Base-by-base conservation (phyloP, 768 basidiomycete genomes). In the Agrocybe pediades region DNA sequence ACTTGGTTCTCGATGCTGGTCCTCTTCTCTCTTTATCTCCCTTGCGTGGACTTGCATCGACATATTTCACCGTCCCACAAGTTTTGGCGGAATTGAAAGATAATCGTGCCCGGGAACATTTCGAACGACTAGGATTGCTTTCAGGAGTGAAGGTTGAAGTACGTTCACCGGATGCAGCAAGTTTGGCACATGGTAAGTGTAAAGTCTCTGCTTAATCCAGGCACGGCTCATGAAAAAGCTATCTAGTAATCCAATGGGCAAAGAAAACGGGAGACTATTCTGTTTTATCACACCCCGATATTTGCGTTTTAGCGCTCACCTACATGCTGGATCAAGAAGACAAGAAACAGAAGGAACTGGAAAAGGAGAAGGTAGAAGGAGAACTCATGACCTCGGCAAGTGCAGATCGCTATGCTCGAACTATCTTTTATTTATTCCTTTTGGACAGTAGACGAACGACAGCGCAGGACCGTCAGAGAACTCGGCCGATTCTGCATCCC, bases 211-310 rank as follows among this genome's bases (percentile, higher is more conserved):
- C n/a, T 36, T 36, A 0, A 15, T 48, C 36, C n/a, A 19, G 36
- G 6, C 29, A 19, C 8, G 7, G 21, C 39, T 46, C 13, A 49
- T 17, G 16, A 25, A 52, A 58, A 53, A 46, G 23, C 26, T 4
- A 24, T 44, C 29, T 65, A 98, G 97, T 96, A 3, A 91, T 90
- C 51, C 87, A 88, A 56, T 87, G 86, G 71, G 92, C 97, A 3
- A 96, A 94, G 77, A 92, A 92, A 77, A 96, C 96, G 0, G 97
- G 97, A 67, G 97, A 99, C 71, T 95, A 94, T 66, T 76, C 91
- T 40, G 95, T 94, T 43, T 78, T 99, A 33, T 97, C 94, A 13
- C 83, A 88, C 68, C 81, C 95, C 13, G 97, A 99, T 85, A 68
- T 99, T 39, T 87, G 89, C 62, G 86, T 98, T 30, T 72, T 98